Conservation (phyloP, 306 rosid genomes). For the Hylodesmum podocarpum region DNA sequence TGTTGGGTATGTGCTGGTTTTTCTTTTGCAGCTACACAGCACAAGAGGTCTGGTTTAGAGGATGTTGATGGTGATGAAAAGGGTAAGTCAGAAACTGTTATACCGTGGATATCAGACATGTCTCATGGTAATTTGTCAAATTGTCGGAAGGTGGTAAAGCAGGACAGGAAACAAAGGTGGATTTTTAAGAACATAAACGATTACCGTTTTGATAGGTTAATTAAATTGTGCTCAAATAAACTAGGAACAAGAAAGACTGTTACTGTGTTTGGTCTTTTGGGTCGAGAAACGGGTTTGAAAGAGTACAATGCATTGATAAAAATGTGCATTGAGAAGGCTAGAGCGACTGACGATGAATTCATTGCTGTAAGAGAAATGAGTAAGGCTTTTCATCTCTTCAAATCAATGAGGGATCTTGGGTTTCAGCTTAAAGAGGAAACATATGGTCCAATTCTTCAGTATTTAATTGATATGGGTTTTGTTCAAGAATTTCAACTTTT, state of each 20-base stretch:
- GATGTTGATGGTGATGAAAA: slow-evolving; percentile 20
- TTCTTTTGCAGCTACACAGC: slow-evolving; percentile 35
- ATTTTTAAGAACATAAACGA: slow-evolving; percentile 24
- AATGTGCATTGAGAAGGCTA: slow-evolving; percentile 57
- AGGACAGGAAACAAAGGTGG: slow-evolving; percentile 69
- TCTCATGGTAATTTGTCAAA: background rate
- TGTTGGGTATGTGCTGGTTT: slow-evolving; percentile 8
- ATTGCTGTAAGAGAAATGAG: slow-evolving; percentile 50
- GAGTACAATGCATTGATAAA: slow-evolving; percentile 60
- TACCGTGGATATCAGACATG: slow-evolving; percentile 43
- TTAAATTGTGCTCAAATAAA: slow-evolving; percentile 42
- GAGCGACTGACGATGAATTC: slow-evolving; percentile 48
- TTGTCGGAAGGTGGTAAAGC: slow-evolving; percentile 53
- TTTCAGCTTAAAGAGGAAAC: slow-evolving; percentile 59
- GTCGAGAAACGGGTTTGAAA: slow-evolving; percentile 59
- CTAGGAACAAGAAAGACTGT: slow-evolving; percentile 52
- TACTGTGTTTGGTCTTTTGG: slow-evolving; percentile 52
- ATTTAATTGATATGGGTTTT: slow-evolving; percentile 69
- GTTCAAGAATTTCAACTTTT: slow-evolving; percentile 65
- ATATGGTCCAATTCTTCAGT: slow-evolving; percentile 57
- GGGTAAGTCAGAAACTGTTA: background rate
- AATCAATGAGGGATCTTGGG: slow-evolving; percentile 63
- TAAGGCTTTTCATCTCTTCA: slow-evolving; percentile 51
- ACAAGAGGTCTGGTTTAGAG: slow-evolving; percentile 6
- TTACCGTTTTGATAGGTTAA: slow-evolving; percentile 38